phyloP scores from a whole-genome alignment of 371 early-diverging fungal species.

The Zancudomyces culisetae region DNA sequence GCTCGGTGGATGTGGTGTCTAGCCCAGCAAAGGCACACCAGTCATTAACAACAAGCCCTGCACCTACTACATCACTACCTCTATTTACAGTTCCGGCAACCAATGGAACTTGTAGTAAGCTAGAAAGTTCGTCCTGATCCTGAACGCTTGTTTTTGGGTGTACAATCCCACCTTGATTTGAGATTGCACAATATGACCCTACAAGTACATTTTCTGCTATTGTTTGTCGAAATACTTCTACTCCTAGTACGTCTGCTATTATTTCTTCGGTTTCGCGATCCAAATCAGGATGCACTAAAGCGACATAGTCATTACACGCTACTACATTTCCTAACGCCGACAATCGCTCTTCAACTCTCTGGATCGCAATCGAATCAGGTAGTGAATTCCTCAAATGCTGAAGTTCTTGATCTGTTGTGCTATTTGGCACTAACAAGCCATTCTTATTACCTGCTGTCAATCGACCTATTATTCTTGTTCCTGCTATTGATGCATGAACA shows the following conservation, averaged over 20 bases:
- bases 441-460: conserved; percentile 91
- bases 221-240: conserved; percentile 98
- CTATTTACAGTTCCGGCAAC: conserved; percentile 99
- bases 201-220: conserved; percentile 97
- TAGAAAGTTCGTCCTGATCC: conserved; percentile 97
- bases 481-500: conserved; percentile 95
- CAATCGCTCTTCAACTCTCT: conserved; percentile 95
- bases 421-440: conserved; percentile 91
- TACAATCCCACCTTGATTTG: conserved; percentile 96
- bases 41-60: conserved; percentile 98
- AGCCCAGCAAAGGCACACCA: conserved; percentile 97
- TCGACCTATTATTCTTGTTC: conserved; percentile 94
- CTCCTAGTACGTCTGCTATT: conserved; percentile 92
- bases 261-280: conserved; percentile 97
- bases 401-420: conserved; percentile 98
- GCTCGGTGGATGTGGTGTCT: conserved; percentile 95
- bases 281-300: conserved; percentile 97
- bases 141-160: conserved; percentile 93
- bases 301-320: conserved; percentile 99
- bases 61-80: conserved; percentile 96
- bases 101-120: conserved; percentile 92
- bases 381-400: conserved; percentile 96
- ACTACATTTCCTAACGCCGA: conserved; percentile 99
- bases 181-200: conserved; percentile 92
- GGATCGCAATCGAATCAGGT: conserved; percentile 88